phyloP scores from a whole-genome alignment of 148 eudicot species.

The Pouteria glomerata region DNA sequence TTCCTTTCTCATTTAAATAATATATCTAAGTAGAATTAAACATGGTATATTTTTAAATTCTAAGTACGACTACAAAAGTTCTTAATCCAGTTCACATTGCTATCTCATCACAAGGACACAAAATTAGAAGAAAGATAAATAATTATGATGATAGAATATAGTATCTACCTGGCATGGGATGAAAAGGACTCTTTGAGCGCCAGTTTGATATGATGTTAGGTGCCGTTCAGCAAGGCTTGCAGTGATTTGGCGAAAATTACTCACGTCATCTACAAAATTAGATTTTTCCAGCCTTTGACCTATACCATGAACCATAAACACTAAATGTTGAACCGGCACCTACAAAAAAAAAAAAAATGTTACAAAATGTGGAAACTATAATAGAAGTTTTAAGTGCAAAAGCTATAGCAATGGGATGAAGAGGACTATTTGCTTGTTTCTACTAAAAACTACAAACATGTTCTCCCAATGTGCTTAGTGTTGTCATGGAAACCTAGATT shows the following conservation, averaged over 20 bases:
- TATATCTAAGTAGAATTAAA: too few species aligned
- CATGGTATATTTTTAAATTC: background rate
- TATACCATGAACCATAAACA: conserved; percentile 99
- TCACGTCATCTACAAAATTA: conserved; percentile 90
- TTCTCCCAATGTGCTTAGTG: background rate
- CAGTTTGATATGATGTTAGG: conserved; percentile 73
- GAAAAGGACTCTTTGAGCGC: conserved; percentile 78
- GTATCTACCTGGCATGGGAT: conserved; percentile 88
- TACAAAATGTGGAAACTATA: background rate
- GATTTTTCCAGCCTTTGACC: conserved; percentile 98
- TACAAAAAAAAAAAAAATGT: conserved; percentile 16
- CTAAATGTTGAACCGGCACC: conserved; percentile 96
- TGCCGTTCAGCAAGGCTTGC: conserved; percentile 80
- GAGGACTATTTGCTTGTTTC: background rate
- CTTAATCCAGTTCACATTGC: background rate
- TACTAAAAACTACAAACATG: background rate
- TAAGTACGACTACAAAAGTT: background rate
- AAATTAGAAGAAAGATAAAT: background rate
- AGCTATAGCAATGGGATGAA: background rate
- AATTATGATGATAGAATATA: background rate
- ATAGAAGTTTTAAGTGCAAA: too few species aligned
- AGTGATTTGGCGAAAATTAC: conserved; percentile 69
- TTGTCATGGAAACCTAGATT: too few species aligned
- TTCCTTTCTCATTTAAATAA: background rate
- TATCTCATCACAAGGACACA: background rate